Conservation (phyloP, 2,329 filamentous ascomycete species). For the Ophiosphaerella herpotricha region DNA sequence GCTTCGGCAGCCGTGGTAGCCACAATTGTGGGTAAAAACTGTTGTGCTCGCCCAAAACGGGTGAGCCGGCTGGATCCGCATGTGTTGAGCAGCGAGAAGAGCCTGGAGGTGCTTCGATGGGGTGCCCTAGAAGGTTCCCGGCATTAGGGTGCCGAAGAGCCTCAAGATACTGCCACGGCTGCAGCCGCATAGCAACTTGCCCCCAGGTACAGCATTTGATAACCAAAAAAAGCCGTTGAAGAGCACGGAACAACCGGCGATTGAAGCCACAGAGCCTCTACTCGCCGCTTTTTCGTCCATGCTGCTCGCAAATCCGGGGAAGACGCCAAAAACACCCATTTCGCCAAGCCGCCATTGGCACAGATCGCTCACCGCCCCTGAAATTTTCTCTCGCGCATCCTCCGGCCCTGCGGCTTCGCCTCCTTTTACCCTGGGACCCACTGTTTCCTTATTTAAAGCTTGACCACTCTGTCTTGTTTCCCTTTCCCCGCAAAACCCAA, state of each 20-base stretch:
- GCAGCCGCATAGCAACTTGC: too few species aligned
- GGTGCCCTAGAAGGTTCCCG: constrained; percentile 15
- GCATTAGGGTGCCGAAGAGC: constrained; percentile 1
- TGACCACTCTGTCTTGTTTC: neutral
- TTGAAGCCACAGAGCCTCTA: neutral
- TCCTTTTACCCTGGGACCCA: constrained; percentile 12
- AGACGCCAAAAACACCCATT: neutral
- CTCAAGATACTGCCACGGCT: neutral
- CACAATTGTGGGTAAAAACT: too few species aligned
- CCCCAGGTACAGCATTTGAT: too few species aligned
- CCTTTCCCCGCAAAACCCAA: constrained; percentile 7
- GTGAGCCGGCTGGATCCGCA: neutral
- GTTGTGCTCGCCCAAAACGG: too few species aligned
- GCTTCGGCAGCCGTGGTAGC: too few species aligned
- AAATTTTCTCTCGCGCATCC: constrained; percentile 3
- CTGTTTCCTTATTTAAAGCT: constrained; percentile 20
- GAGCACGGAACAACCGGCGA: neutral
- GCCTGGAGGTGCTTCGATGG: constrained; percentile 9
- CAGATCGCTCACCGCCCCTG: constrained; percentile 23
- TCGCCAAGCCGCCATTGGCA: constrained; percentile 13
- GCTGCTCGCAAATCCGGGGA: constrained; percentile 1
- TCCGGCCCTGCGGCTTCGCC: constrained; percentile 6
- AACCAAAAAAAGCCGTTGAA: neutral
- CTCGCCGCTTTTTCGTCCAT: neutral
- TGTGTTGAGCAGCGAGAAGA: constrained; percentile 5